Evolutionary conservation across 495 filamentous ascomycete species (phyloP).

Genomic region (Hypoxylon crocopeplum): DNA sequence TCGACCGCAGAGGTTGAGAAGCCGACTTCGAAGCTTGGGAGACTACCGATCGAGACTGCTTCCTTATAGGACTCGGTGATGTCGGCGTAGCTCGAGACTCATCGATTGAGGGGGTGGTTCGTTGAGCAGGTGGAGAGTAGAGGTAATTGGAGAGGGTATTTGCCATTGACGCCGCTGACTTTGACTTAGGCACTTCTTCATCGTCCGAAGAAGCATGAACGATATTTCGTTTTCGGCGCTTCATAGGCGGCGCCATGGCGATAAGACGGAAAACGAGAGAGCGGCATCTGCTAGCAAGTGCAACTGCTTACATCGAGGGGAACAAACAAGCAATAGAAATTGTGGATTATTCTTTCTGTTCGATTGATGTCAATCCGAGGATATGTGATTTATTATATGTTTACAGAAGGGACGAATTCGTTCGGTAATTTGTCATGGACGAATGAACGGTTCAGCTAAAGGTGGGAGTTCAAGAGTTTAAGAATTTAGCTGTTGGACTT

Average conservation of each 20-base stretch:
- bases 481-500: too few species aligned
- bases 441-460: too few species aligned
- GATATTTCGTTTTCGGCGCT: slow-evolving; percentile 59
- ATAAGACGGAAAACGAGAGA: slow-evolving; percentile 14
- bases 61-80: slow-evolving; percentile 47
- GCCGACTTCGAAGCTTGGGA: slow-evolving; percentile 28
- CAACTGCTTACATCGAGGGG: slow-evolving; percentile 16
- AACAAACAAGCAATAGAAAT: neutral
- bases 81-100: slow-evolving; percentile 22
- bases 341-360: neutral
- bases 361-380: neutral
- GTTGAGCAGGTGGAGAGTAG: slow-evolving; percentile 49
- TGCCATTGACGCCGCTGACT: too few species aligned
- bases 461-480: too few species aligned
- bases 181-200: slow-evolving; percentile 39
- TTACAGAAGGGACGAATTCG: neutral
- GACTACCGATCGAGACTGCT: slow-evolving; percentile 36
- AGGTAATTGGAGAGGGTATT: slow-evolving; percentile 54
- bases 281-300: slow-evolving; percentile 31
- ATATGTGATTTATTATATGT: neutral
- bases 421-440: too few species aligned
- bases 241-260: slow-evolving; percentile 62
- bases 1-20: slow-evolving; percentile 14
- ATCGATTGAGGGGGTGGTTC: slow-evolving; percentile 7
- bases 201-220: slow-evolving; percentile 44